Base-by-base conservation (phyloP, 176 grass and related monocot genomes). In the Oryza nivara region DNA sequence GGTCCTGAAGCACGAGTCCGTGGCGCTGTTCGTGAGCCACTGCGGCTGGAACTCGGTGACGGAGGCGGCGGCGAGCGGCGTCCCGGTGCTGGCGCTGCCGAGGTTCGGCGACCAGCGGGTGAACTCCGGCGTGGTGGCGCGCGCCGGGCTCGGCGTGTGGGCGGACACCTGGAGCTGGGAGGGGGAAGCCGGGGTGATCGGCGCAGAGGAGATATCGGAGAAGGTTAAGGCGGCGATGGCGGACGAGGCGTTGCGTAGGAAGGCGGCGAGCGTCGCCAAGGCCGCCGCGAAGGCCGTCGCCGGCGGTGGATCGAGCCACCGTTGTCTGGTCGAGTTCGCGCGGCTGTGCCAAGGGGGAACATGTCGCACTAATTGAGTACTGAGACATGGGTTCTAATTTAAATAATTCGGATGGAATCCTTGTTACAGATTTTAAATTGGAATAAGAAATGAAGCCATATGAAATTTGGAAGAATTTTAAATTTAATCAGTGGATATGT, bases 31-130 rank as follows among this genome's bases (percentile, higher is more conserved):
- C 30, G 3, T 97, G 2, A 97, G 92, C 86, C 95, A 97, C 66
- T 91, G 88, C 51, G 90, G 95, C 1, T 95, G 92, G 95, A 95
- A 97, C 82, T 97, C 90, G 4, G 90, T 95, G 19, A 86, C 84
- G 0, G 95, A 97, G 82, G 89, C 90, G 3, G 90, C 88, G 0
- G 7, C 64, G 10, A 26, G 47, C n/a, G 90, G 95, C 19, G 67
- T 94, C 23, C 82, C 80, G 9, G 65, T 97, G 49, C 47, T 97
- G 58, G 92, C 86, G 10, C 94, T 92, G 95, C 86, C 95, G 9
- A 49, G 73, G n/a, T 10, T 48, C 17, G 95, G 82, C 1, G 92
- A 97, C 49, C 95, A 97, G 70, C 74, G 95, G 8, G 76, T 97
- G 72, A 97, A 91, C 68, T 83, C 81, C 48, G 74, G 20, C 25